A percentile compares a stretch with the other conserved stretches of the same genome.
These are phyloP conservation scores for Rhizopus delemar DNA, from an alignment of 371 early-diverging fungal genomes.

Conservation along the genomic window DNA sequence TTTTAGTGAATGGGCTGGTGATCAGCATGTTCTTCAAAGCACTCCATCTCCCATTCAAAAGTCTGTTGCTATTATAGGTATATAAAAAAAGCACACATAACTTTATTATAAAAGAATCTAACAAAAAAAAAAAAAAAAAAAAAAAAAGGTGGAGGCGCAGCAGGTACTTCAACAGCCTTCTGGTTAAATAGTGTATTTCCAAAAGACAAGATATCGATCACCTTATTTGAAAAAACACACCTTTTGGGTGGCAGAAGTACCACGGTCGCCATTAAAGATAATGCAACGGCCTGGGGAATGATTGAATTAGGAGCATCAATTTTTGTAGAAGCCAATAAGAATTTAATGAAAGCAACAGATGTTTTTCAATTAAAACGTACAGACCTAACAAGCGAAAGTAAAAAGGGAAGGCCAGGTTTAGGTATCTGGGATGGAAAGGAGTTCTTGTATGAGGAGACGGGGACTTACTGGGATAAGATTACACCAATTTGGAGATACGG, in stretches of 20 bases:
- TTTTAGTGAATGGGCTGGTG: neutral
- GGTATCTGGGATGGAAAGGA: conserved; percentile 57
- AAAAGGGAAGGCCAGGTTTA: conserved; percentile 20
- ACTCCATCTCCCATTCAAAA: conserved; percentile 8
- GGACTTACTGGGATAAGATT: conserved; percentile 46
- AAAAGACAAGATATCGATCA: conserved; percentile 29
- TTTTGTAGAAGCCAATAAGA: conserved; percentile 60
- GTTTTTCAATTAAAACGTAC: conserved; percentile 50
- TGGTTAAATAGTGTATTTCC: conserved; percentile 53
- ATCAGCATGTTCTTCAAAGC: conserved; percentile 9
- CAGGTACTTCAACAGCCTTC: conserved; percentile 63
- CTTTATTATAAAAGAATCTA: neutral
- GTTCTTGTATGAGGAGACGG: conserved; percentile 55
- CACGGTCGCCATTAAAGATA: conserved; percentile 44
- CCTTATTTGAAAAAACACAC: conserved; percentile 54
- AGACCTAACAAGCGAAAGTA: conserved; percentile 14
- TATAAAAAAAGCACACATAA: neutral
- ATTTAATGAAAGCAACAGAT: conserved; percentile 55
- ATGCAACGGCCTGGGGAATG: conserved; percentile 29
- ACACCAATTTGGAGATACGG: conserved; percentile 57
- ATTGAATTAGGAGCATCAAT: conserved; percentile 67
- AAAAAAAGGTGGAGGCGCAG: conserved; percentile 63
- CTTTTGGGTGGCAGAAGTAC: conserved; percentile 61
- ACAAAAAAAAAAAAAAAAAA: conserved; percentile 27
- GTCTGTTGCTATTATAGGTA: conserved; percentile 32